Percentiles rank a stretch among this genome's conserved stretches.
Evolutionary conservation across 176 grass and related monocot genomes (phyloP).

Genomic region (Alopecurus myosuroides): DNA sequence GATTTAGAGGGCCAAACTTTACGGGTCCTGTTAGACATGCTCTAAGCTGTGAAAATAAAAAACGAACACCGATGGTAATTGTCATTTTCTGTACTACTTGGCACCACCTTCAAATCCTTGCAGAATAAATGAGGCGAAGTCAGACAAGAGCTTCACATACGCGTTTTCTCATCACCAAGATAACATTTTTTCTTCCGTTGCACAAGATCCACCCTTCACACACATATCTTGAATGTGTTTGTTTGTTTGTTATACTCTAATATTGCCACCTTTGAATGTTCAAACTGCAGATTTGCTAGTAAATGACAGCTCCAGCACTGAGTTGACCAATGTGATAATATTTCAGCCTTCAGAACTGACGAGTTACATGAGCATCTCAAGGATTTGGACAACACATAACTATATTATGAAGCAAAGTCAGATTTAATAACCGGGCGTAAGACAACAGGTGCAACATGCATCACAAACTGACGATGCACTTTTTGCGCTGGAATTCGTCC

Average conservation of each 20-base stretch:
- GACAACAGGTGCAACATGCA: neutral
- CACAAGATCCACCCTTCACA: neutral
- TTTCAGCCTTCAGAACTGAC: neutral
- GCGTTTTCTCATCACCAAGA: neutral
- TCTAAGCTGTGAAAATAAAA: too few species aligned
- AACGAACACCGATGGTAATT: neutral
- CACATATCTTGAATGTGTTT: neutral
- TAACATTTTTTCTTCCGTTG: neutral
- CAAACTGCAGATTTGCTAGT: neutral
- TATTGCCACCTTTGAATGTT: neutral
- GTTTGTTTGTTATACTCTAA: neutral
- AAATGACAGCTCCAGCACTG: neutral
- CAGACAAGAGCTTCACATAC: neutral
- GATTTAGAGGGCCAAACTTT: too few species aligned
- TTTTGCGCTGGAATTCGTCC: constrained; percentile 3
- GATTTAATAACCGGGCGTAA: neutral
- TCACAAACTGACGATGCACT: neutral
- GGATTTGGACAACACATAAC: neutral
- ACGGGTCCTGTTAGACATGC: too few species aligned
- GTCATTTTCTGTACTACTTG: neutral
- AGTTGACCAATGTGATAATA: neutral
- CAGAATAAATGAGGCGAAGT: neutral
- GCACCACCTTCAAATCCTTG: neutral
- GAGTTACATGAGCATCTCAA: neutral
- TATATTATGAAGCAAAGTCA: neutral